Evolutionary conservation across 805 yeast genomes (phyloP).

Genomic region (Sugiyamaella valdiviana): DNA sequence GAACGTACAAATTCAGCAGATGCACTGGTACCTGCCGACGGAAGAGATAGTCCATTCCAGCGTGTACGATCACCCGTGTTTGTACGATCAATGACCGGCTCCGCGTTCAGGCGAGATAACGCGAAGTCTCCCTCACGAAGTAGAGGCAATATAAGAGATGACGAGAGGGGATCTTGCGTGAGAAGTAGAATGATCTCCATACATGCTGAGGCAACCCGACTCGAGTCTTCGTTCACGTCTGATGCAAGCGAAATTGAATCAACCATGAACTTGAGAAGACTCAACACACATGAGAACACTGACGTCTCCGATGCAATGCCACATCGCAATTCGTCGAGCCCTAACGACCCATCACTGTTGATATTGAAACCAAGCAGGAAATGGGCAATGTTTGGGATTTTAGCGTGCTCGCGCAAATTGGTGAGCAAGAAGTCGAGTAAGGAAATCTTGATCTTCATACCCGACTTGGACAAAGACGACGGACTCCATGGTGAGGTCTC

Average conservation of each 20-base stretch:
- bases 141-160: conserved; percentile 43
- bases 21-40: background rate
- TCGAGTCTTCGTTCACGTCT: conserved; percentile 47
- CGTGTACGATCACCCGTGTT: background rate
- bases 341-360: conserved; percentile 45
- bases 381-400: conserved; percentile 56
- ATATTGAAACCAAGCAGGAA: conserved; percentile 69
- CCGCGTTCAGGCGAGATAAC: conserved; percentile 44
- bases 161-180: conserved; percentile 50
- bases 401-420: conserved; percentile 34
- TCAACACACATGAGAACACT: conserved; percentile 49
- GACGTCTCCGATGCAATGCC: conserved; percentile 51
- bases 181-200: conserved; percentile 60
- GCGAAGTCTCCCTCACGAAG: conserved; percentile 51
- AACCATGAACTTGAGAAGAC: conserved; percentile 44
- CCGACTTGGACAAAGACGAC: conserved; percentile 1
- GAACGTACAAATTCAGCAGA: background rate
- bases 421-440: conserved; percentile 52
- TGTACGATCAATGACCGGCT: conserved; percentile 45
- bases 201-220: conserved; percentile 50
- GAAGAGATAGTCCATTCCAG: background rate
- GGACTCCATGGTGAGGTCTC: conserved; percentile 1
- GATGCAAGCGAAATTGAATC: conserved; percentile 31
- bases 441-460: conserved; percentile 46
- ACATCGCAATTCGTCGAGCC: conserved; percentile 39